A percentile compares a stretch with the other conserved stretches of the same genome.
Evolutionary conservation across 169 alveolate genomes (phyloP).

Genomic region (Cryptosporidium xiaoi): DNA sequence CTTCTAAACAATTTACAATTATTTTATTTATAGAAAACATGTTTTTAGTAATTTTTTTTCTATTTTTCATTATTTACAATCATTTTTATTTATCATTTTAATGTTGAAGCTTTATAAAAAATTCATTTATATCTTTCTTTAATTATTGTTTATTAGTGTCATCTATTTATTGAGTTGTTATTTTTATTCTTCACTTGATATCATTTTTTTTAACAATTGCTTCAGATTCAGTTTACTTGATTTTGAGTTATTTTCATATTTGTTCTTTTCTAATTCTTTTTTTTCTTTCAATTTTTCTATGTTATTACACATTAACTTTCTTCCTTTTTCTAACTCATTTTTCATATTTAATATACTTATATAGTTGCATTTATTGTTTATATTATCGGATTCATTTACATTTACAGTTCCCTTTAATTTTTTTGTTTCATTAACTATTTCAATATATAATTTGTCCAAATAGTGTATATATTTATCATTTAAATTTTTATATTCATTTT

Average conservation of each 20-base stretch:
- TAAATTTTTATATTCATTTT: slow-evolving; percentile 24
- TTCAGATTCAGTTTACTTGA: slow-evolving; percentile 24
- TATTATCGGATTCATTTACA: neutral
- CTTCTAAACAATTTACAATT: slow-evolving; percentile 2
- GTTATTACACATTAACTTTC: neutral
- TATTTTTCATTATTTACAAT: neutral
- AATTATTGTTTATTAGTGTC: too few relatives aligned
- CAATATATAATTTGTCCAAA: neutral
- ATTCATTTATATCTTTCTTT: too few relatives aligned
- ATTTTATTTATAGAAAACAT: neutral
- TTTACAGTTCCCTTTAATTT: neutral
- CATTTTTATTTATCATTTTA: neutral
- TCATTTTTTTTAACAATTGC: slow-evolving; percentile 41
- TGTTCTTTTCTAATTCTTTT: slow-evolving; percentile 42
- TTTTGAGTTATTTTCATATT: neutral
- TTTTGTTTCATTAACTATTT: slow-evolving; percentile 15
- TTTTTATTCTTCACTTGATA: slow-evolving; percentile 12
- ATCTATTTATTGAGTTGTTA: too few relatives aligned
- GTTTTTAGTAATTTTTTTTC: neutral
- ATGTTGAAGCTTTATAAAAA: neutral
- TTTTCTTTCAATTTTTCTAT: slow-evolving; percentile 6
- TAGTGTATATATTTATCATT: neutral
- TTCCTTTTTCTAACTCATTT: slow-evolving; percentile 24
- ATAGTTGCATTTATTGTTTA: neutral
- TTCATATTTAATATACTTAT: neutral